Evolutionary conservation across 306 rosid genomes (phyloP).

Genomic region (Gillenia trifoliata): DNA sequence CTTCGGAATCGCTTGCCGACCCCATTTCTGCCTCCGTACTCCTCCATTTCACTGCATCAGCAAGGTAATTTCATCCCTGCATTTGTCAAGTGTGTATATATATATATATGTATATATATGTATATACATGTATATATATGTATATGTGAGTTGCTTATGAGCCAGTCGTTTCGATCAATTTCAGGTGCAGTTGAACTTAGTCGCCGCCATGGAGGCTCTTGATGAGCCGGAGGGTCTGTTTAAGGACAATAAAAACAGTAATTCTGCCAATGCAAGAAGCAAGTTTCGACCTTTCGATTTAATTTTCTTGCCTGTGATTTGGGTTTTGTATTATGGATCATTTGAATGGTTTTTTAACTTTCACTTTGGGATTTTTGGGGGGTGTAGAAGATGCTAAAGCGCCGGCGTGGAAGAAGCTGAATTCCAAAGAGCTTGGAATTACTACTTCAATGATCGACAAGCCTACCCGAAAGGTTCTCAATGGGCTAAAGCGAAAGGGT

Average conservation of each 20-base stretch:
- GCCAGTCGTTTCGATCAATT: neutral
- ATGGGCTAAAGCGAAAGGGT: slow-evolving; percentile 63
- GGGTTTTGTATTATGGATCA: slow-evolving; percentile 6
- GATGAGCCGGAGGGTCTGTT: slow-evolving; percentile 29
- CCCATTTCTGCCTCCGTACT: slow-evolving; percentile 31
- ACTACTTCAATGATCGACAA: slow-evolving; percentile 54
- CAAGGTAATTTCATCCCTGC: slow-evolving; percentile 25
- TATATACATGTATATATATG: neutral
- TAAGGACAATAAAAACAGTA: slow-evolving; percentile 4
- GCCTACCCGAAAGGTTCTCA: slow-evolving; percentile 63
- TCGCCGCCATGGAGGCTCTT: slow-evolving; percentile 36
- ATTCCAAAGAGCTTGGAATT: slow-evolving; percentile 75
- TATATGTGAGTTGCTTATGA: neutral
- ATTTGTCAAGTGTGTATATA: neutral
- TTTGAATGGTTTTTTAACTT: neutral
- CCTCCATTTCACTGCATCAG: slow-evolving; percentile 38
- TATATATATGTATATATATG: neutral
- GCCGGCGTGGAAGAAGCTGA: slow-evolving; percentile 56
- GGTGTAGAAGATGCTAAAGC: slow-evolving; percentile 32
- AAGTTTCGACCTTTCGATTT: slow-evolving; percentile 21
- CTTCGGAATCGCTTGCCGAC: slow-evolving; percentile 30
- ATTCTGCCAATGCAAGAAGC: slow-evolving; percentile 36
- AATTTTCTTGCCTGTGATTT: neutral
- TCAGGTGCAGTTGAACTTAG: slow-evolving; percentile 37
- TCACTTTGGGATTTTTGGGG: neutral